Evolutionary conservation across 352 stramenopile genomes (phyloP).

Genomic region (Aphanomyces euteiches): DNA sequence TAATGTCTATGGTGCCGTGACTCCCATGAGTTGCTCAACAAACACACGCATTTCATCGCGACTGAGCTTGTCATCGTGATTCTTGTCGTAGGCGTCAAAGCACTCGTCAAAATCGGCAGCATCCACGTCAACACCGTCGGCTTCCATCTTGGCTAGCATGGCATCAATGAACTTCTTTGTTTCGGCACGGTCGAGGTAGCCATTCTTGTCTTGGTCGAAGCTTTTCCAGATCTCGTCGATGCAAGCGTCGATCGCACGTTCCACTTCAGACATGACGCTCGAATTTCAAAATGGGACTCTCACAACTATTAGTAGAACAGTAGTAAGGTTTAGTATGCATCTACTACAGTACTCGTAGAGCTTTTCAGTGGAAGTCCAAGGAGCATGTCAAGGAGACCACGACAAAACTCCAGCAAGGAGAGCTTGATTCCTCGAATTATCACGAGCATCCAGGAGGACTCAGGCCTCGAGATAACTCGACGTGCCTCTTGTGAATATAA

Average conservation of each 20-base stretch:
- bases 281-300: slow-evolving; percentile 7
- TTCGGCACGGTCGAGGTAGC: slow-evolving; percentile 22
- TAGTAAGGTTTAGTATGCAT: background rate
- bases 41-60: slow-evolving; percentile 24
- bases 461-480: too few species aligned
- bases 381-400: background rate
- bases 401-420: background rate
- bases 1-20: background rate
- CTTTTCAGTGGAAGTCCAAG: too few species aligned
- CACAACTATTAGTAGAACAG: background rate
- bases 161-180: slow-evolving; percentile 8
- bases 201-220: slow-evolving; percentile 23
- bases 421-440: background rate
- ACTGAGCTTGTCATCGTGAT: slow-evolving; percentile 15
- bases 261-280: slow-evolving; percentile 9
- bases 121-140: background rate
- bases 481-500: too few species aligned
- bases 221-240: slow-evolving; percentile 16
- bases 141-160: slow-evolving; percentile 6
- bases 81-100: slow-evolving; percentile 27
- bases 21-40: slow-evolving; percentile 23
- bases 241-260: slow-evolving; percentile 11
- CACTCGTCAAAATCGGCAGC: slow-evolving; percentile 18
- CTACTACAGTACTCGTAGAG: too few species aligned
- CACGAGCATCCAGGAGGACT: too few species aligned